Conservation (phyloP, 2,329 filamentous ascomycete species). For the Xylariaceae sp. region DNA sequence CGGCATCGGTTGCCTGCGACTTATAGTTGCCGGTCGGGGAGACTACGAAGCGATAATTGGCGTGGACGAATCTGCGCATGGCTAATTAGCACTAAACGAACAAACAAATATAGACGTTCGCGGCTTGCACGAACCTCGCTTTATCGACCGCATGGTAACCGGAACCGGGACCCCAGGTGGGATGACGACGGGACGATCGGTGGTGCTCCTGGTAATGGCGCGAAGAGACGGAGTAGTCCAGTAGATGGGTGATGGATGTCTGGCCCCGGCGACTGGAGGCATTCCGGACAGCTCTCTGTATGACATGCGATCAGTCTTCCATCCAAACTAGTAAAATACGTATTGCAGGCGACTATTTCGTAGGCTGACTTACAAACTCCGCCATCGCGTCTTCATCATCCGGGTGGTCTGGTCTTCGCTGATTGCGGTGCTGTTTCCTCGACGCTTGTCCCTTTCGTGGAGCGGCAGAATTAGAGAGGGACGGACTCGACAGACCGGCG, state of each 20-base stretch:
- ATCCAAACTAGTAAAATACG: background rate
- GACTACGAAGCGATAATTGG: constrained; percentile 96
- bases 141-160: constrained; percentile 90
- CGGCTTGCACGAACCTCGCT: constrained; percentile 54
- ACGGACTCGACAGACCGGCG: constrained; percentile 33
- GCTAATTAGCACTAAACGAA: constrained; percentile 2
- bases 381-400: constrained; percentile 84
- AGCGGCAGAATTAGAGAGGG: constrained; percentile 34
- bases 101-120: background rate
- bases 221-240: constrained; percentile 81
- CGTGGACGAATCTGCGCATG: constrained; percentile 68
- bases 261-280: constrained; percentile 75
- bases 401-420: constrained; percentile 60
- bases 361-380: constrained; percentile 55
- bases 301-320: constrained; percentile 5
- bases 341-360: background rate
- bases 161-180: constrained; percentile 79
- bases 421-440: constrained; percentile 78
- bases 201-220: constrained; percentile 56
- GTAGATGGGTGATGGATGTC: constrained; percentile 92
- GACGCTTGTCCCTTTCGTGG: constrained; percentile 71
- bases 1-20: constrained; percentile 76
- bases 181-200: constrained; percentile 61
- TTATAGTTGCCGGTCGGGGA: constrained; percentile 75
- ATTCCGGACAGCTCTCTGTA: constrained; percentile 48